Base-by-base conservation (phyloP, 164 flowering plant species). In the Euptelea pleiosperma region DNA sequence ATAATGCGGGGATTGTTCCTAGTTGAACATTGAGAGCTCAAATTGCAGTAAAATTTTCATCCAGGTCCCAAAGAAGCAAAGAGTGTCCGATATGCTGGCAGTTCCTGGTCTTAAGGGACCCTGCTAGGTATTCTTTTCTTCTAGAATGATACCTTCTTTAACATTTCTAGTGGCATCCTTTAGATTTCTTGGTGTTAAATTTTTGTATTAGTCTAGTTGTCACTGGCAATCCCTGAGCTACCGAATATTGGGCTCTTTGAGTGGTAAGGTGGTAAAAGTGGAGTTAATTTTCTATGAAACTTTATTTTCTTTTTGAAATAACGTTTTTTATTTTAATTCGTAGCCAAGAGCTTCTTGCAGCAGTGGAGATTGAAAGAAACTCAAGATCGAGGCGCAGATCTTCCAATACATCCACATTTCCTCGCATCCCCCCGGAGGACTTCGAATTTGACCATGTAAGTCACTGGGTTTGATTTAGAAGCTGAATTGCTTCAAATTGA, bases 71-170 rank as follows among this genome's bases (percentile, higher is more conserved):
- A 46, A 78, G 91, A 80, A 84, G 95, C 72, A 80, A 77, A 60
- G 95, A 87, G 62, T 87, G 95, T 70, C 95, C 95, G 15, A 85
- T 85, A 46, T 87, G 95, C 58, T 83, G 83, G 79, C 91, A 76
- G 74, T 63, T 52, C 44, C 74, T 87, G 60, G 68, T 56, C 52
- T 65, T 87, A 64, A 74, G 76, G 62, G 91, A 87, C 45, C 83
- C 86, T 57, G 66, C 70, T 10, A 75, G 87, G 95, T 87, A 22
- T 50, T 11, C 31, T 41, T 29, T 9, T 25, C n/a, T 52, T 40
- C n/a, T 37, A 46, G 31, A 19, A 18, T 34, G 2, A 16, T 28
- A 1, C 8, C 21, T 11, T 15, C 37, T 21, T 33, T 45, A 52
- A 11, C 12, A 36, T 14, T 52, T 19, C 15, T 8, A 19, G 4